Percentiles rank a stretch among this genome's conserved stretches.
phyloP scores from a whole-genome alignment of 1,139 yeast genomes.

The Meyerozyma sp. region DNA sequence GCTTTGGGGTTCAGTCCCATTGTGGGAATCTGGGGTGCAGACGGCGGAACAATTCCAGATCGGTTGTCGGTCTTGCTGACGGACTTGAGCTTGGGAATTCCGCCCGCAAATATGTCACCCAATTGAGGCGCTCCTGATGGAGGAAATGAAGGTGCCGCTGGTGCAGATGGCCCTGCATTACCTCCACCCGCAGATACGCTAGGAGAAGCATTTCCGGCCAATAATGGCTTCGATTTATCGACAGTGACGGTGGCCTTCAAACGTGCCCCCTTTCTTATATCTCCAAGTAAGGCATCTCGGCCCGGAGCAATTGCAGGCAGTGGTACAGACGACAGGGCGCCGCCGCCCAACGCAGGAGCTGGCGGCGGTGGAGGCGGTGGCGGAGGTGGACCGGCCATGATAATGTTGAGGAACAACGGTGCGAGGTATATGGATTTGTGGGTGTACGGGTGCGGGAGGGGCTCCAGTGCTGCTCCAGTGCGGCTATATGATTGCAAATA shows the following conservation, averaged over 20 bases:
- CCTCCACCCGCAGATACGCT: constrained; percentile 4
- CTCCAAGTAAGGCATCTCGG: constrained; percentile 79
- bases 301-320: constrained; percentile 40
- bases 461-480: no score
- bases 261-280: constrained; percentile 72
- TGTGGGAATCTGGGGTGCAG: constrained; percentile 31
- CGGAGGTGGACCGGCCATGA: constrained; percentile 11
- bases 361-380: constrained; percentile 46
- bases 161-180: constrained; percentile 8
- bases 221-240: constrained; percentile 41
- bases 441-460: not conserved
- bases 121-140: constrained; percentile 47
- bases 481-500: not conserved
- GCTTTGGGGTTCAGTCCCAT: not conserved
- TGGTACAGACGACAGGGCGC: constrained; percentile 16
- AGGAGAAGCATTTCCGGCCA: constrained; percentile 22
- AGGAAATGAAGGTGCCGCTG: constrained; percentile 10
- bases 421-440: not conserved
- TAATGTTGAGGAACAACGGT: not conserved
- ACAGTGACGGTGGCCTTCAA: constrained; percentile 66
- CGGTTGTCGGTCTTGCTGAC: constrained; percentile 38
- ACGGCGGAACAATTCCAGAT: constrained; percentile 37
- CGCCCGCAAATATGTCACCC: constrained; percentile 82
- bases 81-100: constrained; percentile 73
- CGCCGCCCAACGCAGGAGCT: constrained; percentile 18